Evolutionary conservation across 2,329 filamentous ascomycete genomes (phyloP), one percentile per base, ranked within the genome.

Genomic region (Sphaerostilbella broomeana): DNA sequence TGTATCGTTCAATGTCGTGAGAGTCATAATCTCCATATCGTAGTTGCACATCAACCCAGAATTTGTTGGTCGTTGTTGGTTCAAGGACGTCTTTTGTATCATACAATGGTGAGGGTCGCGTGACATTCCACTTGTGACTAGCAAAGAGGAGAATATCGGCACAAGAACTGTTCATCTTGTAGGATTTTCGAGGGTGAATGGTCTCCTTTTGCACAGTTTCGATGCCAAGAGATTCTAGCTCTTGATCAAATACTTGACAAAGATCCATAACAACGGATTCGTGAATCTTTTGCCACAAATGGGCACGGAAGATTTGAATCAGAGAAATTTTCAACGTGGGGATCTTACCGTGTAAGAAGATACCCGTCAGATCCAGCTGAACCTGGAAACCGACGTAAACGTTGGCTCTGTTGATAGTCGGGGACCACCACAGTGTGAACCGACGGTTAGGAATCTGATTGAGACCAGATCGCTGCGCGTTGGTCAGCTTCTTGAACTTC

Each of bases 151-250:
- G 73, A 47, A 98, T 95, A 62, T 98, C 92, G 4, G 94, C 92
- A 56, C 92, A 97, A 42, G 90, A 97, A 55, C 89, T 95, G 72
- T 98, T 98, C 92, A 98, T 98, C 78, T 98, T 98, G 78, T 98
- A 98, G 4, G 88, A 95, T 67, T 98, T 98, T 77, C 92, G 79
- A 37, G 92, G 92, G 70, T 98, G 92, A 44, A 98, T 98, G 0
- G 92, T 97, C 68, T 98, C 92, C 65, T 98, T 98, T 60, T 98
- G 92, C 4, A 97, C 92, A 2, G 88, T 94, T 64, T 98, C 92
- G 43, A 98, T 95, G 24, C 89, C 89, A 4, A 98, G 72, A 21
- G 92, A 88, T 62, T 98, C 92, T 29, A 98, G 69, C 60, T 98
- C 92, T 57, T 97, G 90, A 51, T 98, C 92, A 52, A 98, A 95